Evolutionary conservation across 495 filamentous ascomycete genomes (phyloP).

Genomic region (Hypoxylon rickii): DNA sequence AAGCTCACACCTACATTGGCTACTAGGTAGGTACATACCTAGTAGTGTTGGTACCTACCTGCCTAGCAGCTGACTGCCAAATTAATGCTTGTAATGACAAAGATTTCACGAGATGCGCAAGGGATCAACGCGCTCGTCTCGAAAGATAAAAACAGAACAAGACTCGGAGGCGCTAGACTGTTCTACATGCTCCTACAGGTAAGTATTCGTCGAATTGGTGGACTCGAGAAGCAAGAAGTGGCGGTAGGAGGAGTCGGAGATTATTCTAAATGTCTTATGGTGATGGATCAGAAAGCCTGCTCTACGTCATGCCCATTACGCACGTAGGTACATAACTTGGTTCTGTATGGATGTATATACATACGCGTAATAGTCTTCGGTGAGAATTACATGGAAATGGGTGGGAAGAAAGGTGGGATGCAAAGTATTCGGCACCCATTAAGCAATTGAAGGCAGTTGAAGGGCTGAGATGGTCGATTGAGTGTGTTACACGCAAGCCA

Average conservation of each 20-base stretch:
- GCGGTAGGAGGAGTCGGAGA: slow-evolving; percentile 2
- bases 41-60: slow-evolving; percentile 21
- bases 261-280: neutral
- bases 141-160: slow-evolving; percentile 21
- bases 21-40: too few species aligned
- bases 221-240: neutral
- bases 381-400: too few species aligned
- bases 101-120: slow-evolving; percentile 21
- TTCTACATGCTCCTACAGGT: too few species aligned
- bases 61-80: too few species aligned
- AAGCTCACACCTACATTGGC: too few species aligned
- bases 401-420: too few species aligned
- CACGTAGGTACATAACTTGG: too few species aligned
- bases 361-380: neutral
- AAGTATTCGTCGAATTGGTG: neutral
- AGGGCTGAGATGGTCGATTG: too few species aligned
- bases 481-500: slow-evolving; percentile 15
- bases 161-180: neutral
- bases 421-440: too few species aligned
- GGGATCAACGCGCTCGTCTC: slow-evolving; percentile 19
- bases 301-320: too few species aligned
- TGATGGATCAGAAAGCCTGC: neutral
- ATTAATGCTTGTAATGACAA: slow-evolving; percentile 25
- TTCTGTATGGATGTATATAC: neutral
- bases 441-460: too few species aligned